These are phyloP conservation scores for Lactarius vividus DNA, from an alignment of 768 basidiomycete genomes.

Conservation along the genomic window DNA sequence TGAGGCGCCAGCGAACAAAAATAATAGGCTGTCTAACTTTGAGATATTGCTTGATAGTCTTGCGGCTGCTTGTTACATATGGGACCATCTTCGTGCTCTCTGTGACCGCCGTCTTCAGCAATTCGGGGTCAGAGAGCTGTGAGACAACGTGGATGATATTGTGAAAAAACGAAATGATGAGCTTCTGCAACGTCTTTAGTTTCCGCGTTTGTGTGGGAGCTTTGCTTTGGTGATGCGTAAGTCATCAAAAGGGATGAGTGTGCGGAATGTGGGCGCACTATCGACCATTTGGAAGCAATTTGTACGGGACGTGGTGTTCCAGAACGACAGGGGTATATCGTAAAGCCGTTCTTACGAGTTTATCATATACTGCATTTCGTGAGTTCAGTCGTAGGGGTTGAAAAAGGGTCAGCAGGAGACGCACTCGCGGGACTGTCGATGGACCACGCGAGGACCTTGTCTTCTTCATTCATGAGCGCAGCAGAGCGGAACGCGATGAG, in stretches of 20 bases:
- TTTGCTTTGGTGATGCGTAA: conserved; percentile 53
- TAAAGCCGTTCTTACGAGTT: conserved; percentile 81
- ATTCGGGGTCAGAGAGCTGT: conserved; percentile 67
- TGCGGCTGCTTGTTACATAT: conserved; percentile 80
- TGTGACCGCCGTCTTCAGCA: conserved; percentile 64
- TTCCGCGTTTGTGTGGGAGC: conserved; percentile 77
- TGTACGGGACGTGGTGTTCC: conserved; percentile 84
- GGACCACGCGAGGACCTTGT: conserved; percentile 74
- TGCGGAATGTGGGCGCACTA: conserved; percentile 52
- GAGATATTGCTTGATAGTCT: conserved; percentile 80
- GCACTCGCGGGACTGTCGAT: conserved; percentile 79
- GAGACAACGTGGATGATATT: conserved; percentile 78
- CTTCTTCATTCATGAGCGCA: conserved; percentile 84
- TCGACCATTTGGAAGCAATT: conserved; percentile 76
- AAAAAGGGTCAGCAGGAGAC: conserved; percentile 22
- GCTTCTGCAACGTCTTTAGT: conserved; percentile 79
- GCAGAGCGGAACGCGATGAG: conserved; percentile 91
- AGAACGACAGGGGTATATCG: conserved; percentile 90
- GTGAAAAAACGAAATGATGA: conserved; percentile 86
- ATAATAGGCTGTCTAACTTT: conserved; percentile 53
- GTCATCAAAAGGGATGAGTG: not conserved
- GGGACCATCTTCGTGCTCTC: conserved; percentile 91
- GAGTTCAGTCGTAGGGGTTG: not conserved
- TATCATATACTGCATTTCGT: conserved; percentile 78
- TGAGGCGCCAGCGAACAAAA: not conserved